A percentile compares a stretch with the other conserved stretches of the same genome.
These are phyloP conservation scores for Ustilago crameri DNA, from an alignment of 1,284 basidiomycete species.

Conservation along the genomic window DNA sequence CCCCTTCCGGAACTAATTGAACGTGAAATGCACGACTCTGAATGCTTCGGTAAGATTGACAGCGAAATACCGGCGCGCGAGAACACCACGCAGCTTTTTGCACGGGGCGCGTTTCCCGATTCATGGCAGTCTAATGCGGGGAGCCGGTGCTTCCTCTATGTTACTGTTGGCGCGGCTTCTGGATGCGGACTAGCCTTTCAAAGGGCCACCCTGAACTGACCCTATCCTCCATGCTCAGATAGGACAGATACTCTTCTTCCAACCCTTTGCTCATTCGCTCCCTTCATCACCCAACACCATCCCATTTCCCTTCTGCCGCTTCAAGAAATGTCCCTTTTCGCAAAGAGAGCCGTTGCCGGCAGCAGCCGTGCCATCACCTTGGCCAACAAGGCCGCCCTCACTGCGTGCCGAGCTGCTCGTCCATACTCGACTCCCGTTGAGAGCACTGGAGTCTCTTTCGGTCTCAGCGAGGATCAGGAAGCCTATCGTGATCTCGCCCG, in stretches of 20 bases:
- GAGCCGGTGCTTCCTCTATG: too few species aligned
- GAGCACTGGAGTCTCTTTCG: conserved; percentile 55
- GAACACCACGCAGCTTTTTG: neutral
- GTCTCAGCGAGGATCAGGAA: conserved; percentile 68
- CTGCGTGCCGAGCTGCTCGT: conserved; percentile 22
- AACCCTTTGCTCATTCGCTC: too few species aligned
- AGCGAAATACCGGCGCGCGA: conserved; percentile 18
- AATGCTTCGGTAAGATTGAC: conserved; percentile 33
- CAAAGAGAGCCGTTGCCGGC: conserved; percentile 34
- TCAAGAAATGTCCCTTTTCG: conserved; percentile 39
- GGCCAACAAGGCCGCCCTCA: conserved; percentile 17
- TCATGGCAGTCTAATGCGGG: too few species aligned
- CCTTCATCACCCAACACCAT: neutral
- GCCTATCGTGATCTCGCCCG: conserved; percentile 70
- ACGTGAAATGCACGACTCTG: conserved; percentile 37
- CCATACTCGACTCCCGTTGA: conserved; percentile 40
- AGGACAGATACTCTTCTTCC: too few species aligned
- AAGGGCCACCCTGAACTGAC: too few species aligned
- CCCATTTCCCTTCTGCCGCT: neutral
- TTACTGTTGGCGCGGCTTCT: too few species aligned
- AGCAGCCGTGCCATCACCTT: conserved; percentile 39
- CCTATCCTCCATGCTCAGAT: too few species aligned
- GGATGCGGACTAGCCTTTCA: too few species aligned
- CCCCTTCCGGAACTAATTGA: neutral
- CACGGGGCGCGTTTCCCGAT: neutral